Base-by-base conservation (phyloP, 331 rosid species). In the Quercus tomentella region DNA sequence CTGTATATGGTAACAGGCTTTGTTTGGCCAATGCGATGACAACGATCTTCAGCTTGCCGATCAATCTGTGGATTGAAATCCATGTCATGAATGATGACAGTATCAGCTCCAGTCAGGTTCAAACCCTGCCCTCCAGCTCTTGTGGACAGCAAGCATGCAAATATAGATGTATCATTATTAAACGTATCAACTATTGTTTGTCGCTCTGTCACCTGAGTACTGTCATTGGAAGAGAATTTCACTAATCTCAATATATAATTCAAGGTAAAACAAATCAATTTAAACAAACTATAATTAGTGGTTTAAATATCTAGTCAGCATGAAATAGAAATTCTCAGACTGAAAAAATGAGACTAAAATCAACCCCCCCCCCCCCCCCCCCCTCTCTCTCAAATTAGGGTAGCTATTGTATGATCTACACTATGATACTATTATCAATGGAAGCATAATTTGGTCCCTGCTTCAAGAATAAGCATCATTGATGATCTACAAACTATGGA, bases 61-160 rank as follows among this genome's bases (percentile, higher is more conserved):
- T 95, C 99, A 73, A 91, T 95, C 84, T 95, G 97, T 55, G 97
- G 99, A 78, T 95, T 93, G 90, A 95, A 95, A 90, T 95, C 99
- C 99, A 95, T 93, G 85, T 95, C 99, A 43, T 95, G 99, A 70
- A 95, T 95, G 60, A 93, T 92, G 72, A 95, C 99, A 0, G 97
- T 93, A 74, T 95, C 97, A 56, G 97, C 97, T 77, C 97, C 97
- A 20, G 90, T 87, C 83, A 91, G 82, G 92, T 95, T 93, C 88
- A 95, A 86, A 56, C 99, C 99, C 78, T 95, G 97, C 60, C 97
- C 99, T 80, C 99, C 97, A 28, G 99, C 99, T 88, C 99, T 91
- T 4, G 99, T 95, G 49, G 97, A 93, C 55, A 95, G 92, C 92
- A 95, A 88, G 89, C 99, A 95, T 10, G 99, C 97, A 90, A 95